Evolutionary conservation across 2,329 filamentous ascomycete species (phyloP), one percentile per base, ranked within the genome.

Genomic region (Malbranchea zuffiana): DNA sequence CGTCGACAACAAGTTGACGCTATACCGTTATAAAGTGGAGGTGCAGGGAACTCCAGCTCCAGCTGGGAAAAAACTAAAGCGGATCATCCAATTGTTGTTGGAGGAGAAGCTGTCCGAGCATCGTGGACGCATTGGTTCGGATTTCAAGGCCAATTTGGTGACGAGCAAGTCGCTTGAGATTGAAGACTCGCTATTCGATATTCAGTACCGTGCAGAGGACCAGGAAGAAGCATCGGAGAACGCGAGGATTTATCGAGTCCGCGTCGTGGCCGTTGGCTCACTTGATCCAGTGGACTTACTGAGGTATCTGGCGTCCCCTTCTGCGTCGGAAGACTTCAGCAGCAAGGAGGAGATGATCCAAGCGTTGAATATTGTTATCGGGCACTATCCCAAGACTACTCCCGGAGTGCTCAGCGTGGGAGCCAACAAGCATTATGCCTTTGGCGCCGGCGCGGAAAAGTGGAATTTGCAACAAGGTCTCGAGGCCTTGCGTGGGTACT

Each of bases 401-500:
- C 38, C 37, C 1, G 50, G 54, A 1, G 59, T 72, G 11, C 55
- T 62, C 6, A 63, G 64, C 0, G 59, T 70, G n/a, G 68, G 69
- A 0, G 55, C 62, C 3, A 78, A 74, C 51, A 69, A 67, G 29
- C 67, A 69, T 39, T 76, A 69, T 44, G 61, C 65, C 0, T 49
- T 68, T 27, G 38, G 54, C 8, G 51, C 46, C 0, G 59, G 69
- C 32, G 44, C 39, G 0, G 48, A 50, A 3, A 23, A 10, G 5
- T 41, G 17, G 13, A 48, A 62, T 19, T 61, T 80, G 1, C 65
- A 63, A 2, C 59, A 51, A 7, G 73, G 73, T 1, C 57, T 80
- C 0, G 60, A 71, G 32, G 74, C 74, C 6, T 1, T 76, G 3
- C 65, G 75, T 27, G 77, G 77, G 0, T 80, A 72, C 54, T 79